Conservation (phyloP, 2,329 filamentous ascomycete genomes). For the Xylaria arbuscula region DNA sequence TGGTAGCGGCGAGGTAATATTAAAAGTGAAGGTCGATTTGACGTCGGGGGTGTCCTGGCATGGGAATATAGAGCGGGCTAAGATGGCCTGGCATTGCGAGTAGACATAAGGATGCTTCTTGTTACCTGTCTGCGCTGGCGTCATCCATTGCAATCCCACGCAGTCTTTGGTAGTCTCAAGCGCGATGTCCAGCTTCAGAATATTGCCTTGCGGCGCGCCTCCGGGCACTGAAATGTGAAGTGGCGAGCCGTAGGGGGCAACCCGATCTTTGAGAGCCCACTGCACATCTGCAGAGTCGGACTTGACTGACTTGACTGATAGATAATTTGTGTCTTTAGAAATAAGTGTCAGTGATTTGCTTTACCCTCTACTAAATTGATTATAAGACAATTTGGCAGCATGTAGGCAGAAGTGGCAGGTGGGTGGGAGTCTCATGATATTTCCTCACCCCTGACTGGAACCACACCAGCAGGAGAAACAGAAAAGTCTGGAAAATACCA, state of each 20-base stretch:
- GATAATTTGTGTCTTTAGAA: conserved; percentile 77
- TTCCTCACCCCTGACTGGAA: background rate
- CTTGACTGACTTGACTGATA: conserved; percentile 78
- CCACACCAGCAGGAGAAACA: background rate
- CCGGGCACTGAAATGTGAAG: conserved; percentile 71
- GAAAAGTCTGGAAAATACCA: background rate
- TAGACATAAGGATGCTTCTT: conserved; percentile 98
- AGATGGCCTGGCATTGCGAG: conserved; percentile 96
- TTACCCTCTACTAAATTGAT: background rate
- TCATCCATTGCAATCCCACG: conserved; percentile 95
- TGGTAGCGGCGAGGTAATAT: conserved; percentile 84
- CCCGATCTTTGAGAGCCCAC: conserved; percentile 76
- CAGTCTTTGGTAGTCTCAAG: conserved; percentile 87
- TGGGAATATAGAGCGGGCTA: conserved; percentile 91
- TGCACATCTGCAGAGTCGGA: conserved; percentile 71
- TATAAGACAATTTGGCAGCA: background rate
- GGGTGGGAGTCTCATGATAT: background rate
- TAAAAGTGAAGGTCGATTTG: conserved; percentile 94
- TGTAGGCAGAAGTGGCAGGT: background rate
- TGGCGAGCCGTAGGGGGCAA: conserved; percentile 80
- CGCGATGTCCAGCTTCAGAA: conserved; percentile 70
- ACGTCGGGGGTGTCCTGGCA: conserved; percentile 98
- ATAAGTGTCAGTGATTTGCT: conserved; percentile 9
- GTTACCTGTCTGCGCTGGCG: conserved; percentile 91
- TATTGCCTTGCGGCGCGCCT: conserved; percentile 63